Evolutionary conservation across 768 basidiomycete species (phyloP).

Genomic region (Inosperma sp.): DNA sequence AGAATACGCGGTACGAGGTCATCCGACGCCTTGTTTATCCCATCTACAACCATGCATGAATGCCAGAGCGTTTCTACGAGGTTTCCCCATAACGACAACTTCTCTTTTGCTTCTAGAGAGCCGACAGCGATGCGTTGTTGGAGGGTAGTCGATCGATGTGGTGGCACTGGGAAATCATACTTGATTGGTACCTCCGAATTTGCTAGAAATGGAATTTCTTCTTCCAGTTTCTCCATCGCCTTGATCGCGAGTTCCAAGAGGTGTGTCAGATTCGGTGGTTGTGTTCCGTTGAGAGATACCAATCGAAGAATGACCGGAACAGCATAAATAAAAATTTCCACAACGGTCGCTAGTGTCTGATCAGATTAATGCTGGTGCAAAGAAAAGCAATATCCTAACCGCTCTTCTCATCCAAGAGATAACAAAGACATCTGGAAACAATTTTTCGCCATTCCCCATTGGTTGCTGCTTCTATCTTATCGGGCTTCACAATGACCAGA

Average conservation of each 20-base stretch:
- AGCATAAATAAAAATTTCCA: slow-evolving; percentile 11
- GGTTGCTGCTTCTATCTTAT: slow-evolving; percentile 51
- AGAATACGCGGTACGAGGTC: slow-evolving; percentile 50
- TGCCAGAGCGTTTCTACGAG: slow-evolving; percentile 55
- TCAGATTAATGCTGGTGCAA: no score
- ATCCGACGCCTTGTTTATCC: slow-evolving; percentile 40
- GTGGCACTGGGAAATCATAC: slow-evolving; percentile 11
- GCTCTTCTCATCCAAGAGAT: slow-evolving; percentile 32
- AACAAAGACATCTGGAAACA: slow-evolving; percentile 48
- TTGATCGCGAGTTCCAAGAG: slow-evolving; percentile 28
- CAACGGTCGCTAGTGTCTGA: background rate
- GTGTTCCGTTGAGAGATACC: slow-evolving; percentile 28
- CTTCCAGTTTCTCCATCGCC: slow-evolving; percentile 30
- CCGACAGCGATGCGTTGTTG: slow-evolving; percentile 28
- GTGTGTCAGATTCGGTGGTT: slow-evolving; percentile 21
- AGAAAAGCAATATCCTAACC: slow-evolving; percentile 23
- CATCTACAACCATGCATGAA: slow-evolving; percentile 38
- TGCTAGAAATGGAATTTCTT: no score
- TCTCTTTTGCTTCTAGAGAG: background rate
- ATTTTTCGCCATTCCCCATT: slow-evolving; percentile 57
- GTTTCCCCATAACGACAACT: slow-evolving; percentile 46
- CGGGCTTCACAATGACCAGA: slow-evolving; percentile 42
- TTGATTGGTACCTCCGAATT: background rate
- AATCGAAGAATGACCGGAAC: slow-evolving; percentile 33
- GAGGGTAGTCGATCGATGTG: slow-evolving; percentile 36